A percentile compares a stretch with the other conserved stretches of the same genome.
These are phyloP conservation scores for Pleurotus tuoliensis DNA, from an alignment of 768 basidiomycete genomes.

Conservation along the genomic window DNA sequence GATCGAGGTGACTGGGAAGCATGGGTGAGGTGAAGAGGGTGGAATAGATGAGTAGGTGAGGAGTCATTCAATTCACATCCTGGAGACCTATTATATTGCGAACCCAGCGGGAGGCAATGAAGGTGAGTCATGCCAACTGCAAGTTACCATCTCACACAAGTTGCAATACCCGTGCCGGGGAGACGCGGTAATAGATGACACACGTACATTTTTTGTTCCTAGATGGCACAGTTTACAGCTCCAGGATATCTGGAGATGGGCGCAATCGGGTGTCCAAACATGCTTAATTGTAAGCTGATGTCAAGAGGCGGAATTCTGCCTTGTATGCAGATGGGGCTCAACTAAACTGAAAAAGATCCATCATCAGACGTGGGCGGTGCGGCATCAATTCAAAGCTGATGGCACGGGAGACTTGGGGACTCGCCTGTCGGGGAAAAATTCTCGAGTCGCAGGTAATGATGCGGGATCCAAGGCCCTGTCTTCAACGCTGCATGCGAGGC, in stretches of 20 bases:
- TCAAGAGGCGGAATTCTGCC: slow-evolving; percentile 1
- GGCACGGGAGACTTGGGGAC: neutral
- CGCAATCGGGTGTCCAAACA: neutral
- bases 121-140: slow-evolving; percentile 9
- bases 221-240: slow-evolving; percentile 1
- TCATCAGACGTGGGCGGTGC: slow-evolving; percentile 4
- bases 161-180: neutral
- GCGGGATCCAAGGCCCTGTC: neutral
- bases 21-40: neutral
- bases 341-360: neutral
- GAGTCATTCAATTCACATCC: neutral
- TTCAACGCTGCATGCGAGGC: too few relatives aligned
- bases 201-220: neutral
- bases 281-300: neutral
- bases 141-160: slow-evolving; percentile 5
- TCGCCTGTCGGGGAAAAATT: too few relatives aligned
- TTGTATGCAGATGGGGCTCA: neutral
- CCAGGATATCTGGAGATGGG: neutral
- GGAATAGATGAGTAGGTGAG: neutral
- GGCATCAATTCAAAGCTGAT: neutral
- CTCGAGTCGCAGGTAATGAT: too few relatives aligned
- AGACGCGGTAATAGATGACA: slow-evolving; percentile 6
- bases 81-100: neutral
- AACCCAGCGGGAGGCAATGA: neutral
- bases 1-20: neutral